Base-by-base conservation (phyloP, 768 basidiomycete genomes). In the Boletus insuetus region DNA sequence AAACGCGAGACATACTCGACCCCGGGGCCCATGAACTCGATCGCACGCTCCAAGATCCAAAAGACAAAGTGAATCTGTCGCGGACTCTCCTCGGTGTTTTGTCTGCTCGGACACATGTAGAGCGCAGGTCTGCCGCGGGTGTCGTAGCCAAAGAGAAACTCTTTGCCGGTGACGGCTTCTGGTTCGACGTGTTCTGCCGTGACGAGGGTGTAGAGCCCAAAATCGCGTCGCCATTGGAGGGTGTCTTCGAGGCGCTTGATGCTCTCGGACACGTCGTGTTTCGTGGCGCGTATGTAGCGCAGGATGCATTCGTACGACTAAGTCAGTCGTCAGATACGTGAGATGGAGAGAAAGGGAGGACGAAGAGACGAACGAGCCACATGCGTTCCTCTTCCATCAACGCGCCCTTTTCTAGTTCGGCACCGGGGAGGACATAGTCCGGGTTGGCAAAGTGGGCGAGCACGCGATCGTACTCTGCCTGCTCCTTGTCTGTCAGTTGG, bases 161-260 rank as follows among this genome's bases (percentile, higher is more conserved):
- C 79, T 72, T 96, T 95, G 32, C 94, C 94, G 5, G 92, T 95
- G 46, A 87, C 72, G 2, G 83, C 85, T 74, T 95, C 93, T 17
- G 85, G 83, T 60, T 89, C 86, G 58, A 96, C 83, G 56, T 80
- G 74, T 0, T 79, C 77, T 4, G 86, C 69, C 1, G 80, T 83
- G 64, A 91, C 68, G 29, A 70, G 53, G 59, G 86, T 82, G 59
- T 90, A 84, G 17, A 93, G 60, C 13, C 88, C 87, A 67, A 79
- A 94, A 51, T 91, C 89, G 34, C 91, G 79, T 47, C 92, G 75
- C 93, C 93, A 94, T 56, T 77, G 81, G 32, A 90, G 74, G 1
- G 92, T 91, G 20, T 69, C 79, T 65, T 93, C 88, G 3, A 92
- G 69, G 14, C 91, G 78, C 37, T 78, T 74, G 51, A 91, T 85